Percentiles rank a stretch among this genome's conserved stretches.
phyloP scores from a whole-genome alignment of 2,329 filamentous ascomycete genomes.

The Sarocladium brachiariae region DNA sequence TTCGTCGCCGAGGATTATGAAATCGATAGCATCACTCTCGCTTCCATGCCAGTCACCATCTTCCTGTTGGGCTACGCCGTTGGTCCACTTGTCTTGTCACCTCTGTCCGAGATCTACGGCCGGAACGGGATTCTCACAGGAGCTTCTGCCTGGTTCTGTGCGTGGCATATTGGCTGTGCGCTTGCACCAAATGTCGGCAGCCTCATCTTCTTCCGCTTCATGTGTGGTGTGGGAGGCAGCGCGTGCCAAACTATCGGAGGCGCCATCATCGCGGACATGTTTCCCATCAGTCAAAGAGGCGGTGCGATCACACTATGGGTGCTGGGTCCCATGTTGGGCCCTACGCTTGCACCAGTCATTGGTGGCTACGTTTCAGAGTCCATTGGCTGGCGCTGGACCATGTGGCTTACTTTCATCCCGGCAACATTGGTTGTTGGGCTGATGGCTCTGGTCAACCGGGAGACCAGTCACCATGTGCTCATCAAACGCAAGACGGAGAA shows the following conservation, averaged over 20 bases:
- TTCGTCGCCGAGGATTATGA: no score
- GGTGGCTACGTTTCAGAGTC: slow-evolving; percentile 42
- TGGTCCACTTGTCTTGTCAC: no score
- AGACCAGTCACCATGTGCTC: slow-evolving; percentile 36
- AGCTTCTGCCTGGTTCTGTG: slow-evolving; percentile 54
- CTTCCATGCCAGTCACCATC: no score
- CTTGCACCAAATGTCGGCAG: slow-evolving; percentile 45
- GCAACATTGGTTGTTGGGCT: slow-evolving; percentile 17
- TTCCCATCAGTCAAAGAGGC: slow-evolving; percentile 39
- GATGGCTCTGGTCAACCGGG: slow-evolving; percentile 31
- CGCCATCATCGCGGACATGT: slow-evolving; percentile 49
- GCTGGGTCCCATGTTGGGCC: slow-evolving; percentile 52
- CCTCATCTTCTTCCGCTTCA: slow-evolving; percentile 53
- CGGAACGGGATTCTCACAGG: slow-evolving; percentile 47
- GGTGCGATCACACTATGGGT: slow-evolving; percentile 44
- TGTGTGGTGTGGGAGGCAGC: slow-evolving; percentile 52
- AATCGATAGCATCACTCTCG: no score
- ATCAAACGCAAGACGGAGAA: slow-evolving; percentile 40
- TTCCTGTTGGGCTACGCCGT: neutral
- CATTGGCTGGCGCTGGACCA: slow-evolving; percentile 46
- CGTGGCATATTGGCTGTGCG: slow-evolving; percentile 59
- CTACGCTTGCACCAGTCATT: slow-evolving; percentile 39
- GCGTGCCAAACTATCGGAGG: slow-evolving; percentile 48
- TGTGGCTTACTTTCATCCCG: slow-evolving; percentile 46
- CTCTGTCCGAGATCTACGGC: slow-evolving; percentile 55